Conservation (phyloP, 164 flowering plant genomes). For the Piper betle region DNA sequence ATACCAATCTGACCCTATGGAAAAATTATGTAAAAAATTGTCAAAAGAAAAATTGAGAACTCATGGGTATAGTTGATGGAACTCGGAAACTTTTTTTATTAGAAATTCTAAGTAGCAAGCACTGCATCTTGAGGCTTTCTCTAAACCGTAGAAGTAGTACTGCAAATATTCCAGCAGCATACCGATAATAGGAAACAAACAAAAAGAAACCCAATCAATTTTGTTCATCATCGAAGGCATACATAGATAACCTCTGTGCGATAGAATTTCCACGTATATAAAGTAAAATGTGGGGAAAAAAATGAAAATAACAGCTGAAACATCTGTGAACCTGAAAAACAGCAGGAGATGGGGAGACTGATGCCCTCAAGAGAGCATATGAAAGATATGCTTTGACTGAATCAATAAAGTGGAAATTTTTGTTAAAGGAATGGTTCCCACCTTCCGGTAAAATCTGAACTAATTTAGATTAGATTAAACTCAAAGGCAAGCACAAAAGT, state of each 20-base stretch:
- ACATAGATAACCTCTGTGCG: too few species aligned
- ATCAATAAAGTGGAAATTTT: constrained; percentile 87
- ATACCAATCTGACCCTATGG: constrained; percentile 91
- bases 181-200: constrained; percentile 28
- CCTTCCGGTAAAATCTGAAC: constrained; percentile 90
- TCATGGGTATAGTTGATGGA: neutral
- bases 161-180: constrained; percentile 83
- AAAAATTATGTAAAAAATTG: constrained; percentile 6
- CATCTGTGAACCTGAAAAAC: constrained; percentile 65
- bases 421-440: constrained; percentile 73
- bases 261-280: too few species aligned
- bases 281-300: too few species aligned
- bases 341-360: constrained; percentile 70
- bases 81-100: neutral
- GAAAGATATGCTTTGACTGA: constrained; percentile 96
- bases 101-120: neutral
- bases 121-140: constrained; percentile 78
- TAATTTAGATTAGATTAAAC: neutral
- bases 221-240: too few species aligned
- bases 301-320: neutral
- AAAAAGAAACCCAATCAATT: constrained; percentile 4
- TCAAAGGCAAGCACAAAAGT: neutral
- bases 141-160: constrained; percentile 88
- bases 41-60: neutral
- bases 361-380: constrained; percentile 85